Evolutionary conservation across 805 yeast species (phyloP), one percentile per base, ranked within the genome.

Genomic region (Pichia ethanolica): DNA sequence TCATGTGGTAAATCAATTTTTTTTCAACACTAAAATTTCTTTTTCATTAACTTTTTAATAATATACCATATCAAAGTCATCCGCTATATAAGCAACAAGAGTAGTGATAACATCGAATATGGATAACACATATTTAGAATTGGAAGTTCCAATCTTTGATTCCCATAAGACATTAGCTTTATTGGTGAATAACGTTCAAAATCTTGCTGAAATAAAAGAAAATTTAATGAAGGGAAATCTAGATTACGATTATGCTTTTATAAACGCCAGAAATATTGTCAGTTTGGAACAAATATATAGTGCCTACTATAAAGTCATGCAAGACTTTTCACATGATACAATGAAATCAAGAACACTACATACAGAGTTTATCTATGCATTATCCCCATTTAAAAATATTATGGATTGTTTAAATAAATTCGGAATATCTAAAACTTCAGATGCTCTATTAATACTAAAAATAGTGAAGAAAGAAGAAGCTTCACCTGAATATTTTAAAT

Each of bases 351-450:
- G 75, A 55, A 74, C 81, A 0, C 56, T 87, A 34, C 85, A 86
- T 59, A 81, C 93, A 0, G 95, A 88, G 59, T 71, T 84, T 38
- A 75, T 86, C 27, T 77, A 82, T 59, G 77, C 81, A 50, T 67
- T 88, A 51, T 79, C 89, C 1, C 88, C 91, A 2, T 74, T 79
- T 7, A 82, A 80, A 56, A 86, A 84, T 60, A 82, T 83, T 38
- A 74, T 78, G 70, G 93, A 87, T 51, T 83, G 89, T 1, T 70
- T 87, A 53, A 78, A 74, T 54, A 72, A 77, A 56, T 85, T 86
- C 66, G 96, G 96, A 10, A 72, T 87, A 14, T 77, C 79, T 46
- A 75, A 73, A 34, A 67, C 69, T 4, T 65, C 79, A 3, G 59
- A 59, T 0, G 68, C 71, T 28, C 49, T 86, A 7, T 59, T 84